Evolutionary conservation across 148 eudicot genomes (phyloP), one percentile per base, ranked within the genome.

Genomic region (Cornus kousa): DNA sequence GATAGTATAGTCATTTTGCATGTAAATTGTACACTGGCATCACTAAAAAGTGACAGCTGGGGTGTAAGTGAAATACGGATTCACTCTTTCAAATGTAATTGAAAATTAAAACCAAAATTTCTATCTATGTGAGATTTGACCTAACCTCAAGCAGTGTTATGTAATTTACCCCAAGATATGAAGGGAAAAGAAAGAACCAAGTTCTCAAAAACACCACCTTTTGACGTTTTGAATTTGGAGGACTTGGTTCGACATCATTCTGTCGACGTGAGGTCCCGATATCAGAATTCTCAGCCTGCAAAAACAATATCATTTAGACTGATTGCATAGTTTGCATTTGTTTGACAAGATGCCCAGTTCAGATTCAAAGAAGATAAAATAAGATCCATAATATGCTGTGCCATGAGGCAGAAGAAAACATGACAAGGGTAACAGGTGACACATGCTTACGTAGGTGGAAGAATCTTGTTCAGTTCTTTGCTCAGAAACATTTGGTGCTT

Each of bases 151-250:
- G 28, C 28, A 1, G 28, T 28, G 28, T 28, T 28, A 28, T 28
- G 28, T 28, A 28, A 28, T 28, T 28, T 28, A 28, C 28, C 28
- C 28, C 1, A 28, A 28, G 19, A 53, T 53, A 16, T 0, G 19
- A 62, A 17, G 9, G 23, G 24, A 62, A 62, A 20, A 62, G 66
- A 62, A n/a, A 17, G 24, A n/a, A 62, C 17, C 5, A n/a, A 62
- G 66, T 62, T 62, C 23, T 62, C 23, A 62, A 62, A 3, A 4
- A 37, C 11, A 35, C 75, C 75, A 87, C 89, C 89, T 84, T 87
- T 76, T 75, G 87, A 16, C 89, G 89, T 79, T 87, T 87, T 10
- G 82, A 68, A 82, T 77, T 73, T 14, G 89, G 85, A 74, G 68
- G 80, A 73, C 72, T 76, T 66, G 66, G 22, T 62, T 74, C 39